Conservation (phyloP, 352 stramenopile genomes). For the Lagenidium sp. region DNA sequence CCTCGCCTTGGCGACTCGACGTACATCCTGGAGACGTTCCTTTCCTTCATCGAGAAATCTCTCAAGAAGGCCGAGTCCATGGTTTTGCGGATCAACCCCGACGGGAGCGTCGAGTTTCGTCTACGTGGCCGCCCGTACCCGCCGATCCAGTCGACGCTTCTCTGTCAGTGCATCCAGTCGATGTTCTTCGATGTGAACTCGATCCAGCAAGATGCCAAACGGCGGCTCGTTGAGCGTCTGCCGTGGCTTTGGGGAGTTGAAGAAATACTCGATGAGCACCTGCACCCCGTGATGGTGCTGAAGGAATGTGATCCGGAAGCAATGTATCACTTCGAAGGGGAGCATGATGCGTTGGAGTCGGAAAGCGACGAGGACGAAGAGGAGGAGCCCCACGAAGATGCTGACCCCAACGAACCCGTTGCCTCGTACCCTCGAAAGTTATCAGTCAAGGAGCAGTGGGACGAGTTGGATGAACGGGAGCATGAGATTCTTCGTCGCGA, state of each 20-base stretch:
- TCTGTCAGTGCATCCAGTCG: conserved; percentile 61
- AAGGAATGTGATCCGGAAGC: neutral
- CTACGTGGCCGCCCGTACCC: conserved; percentile 58
- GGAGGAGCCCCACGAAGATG: conserved; percentile 41
- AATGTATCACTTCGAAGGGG: neutral
- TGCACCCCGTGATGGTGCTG: neutral
- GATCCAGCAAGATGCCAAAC: conserved; percentile 75
- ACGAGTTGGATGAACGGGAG: conserved; percentile 55
- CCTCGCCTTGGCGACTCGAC: conserved; percentile 52
- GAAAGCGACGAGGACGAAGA: conserved; percentile 22
- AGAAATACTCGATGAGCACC: conserved; percentile 43
- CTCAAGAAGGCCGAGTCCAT: conserved; percentile 76
- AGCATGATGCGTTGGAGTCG: neutral
- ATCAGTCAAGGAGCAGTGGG: conserved; percentile 47
- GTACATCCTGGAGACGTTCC: conserved; percentile 43
- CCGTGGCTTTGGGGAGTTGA: conserved; percentile 65
- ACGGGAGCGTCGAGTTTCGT: conserved; percentile 57
- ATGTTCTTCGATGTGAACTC: conserved; percentile 78
- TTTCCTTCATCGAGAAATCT: conserved; percentile 75
- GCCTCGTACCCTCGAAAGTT: conserved; percentile 1
- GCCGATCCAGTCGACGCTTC: conserved; percentile 48
- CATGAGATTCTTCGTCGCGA: conserved; percentile 53
- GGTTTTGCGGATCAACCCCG: conserved; percentile 57
- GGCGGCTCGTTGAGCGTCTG: conserved; percentile 56
- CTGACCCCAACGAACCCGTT: conserved; percentile 8